phyloP scores from a whole-genome alignment of 768 basidiomycete genomes.

The Boletus rex-veris region DNA sequence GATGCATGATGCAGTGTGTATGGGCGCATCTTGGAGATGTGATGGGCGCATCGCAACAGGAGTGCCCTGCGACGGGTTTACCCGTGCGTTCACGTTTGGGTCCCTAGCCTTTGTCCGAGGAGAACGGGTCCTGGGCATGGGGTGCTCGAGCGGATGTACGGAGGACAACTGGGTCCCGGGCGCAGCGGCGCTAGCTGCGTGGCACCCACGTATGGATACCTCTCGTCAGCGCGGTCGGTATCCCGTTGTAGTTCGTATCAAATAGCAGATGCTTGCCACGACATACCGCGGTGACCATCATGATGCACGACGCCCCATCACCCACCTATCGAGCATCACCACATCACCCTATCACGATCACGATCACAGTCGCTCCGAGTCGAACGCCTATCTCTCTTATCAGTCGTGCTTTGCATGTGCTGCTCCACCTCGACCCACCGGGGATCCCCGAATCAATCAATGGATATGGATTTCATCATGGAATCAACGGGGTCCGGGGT shows the following conservation, averaged over 20 bases:
- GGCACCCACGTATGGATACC: no score
- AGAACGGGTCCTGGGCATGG: neutral
- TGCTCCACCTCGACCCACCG: no score
- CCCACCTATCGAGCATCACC: neutral
- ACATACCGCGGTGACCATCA: neutral
- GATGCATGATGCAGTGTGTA: neutral
- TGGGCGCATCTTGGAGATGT: constrained; percentile 1
- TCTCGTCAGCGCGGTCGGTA: no score
- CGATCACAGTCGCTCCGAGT: no score
- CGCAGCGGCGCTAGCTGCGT: no score
- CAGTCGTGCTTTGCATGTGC: neutral
- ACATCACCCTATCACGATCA: neutral
- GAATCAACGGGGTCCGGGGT: neutral
- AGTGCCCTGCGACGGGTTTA: no score
- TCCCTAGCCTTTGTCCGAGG: neutral
- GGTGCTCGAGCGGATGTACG: neutral
- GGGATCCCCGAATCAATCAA: neutral
- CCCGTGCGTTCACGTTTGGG: no score
- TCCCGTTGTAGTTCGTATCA: no score
- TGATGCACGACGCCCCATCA: neutral
- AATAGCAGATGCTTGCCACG: no score
- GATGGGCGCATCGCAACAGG: neutral
- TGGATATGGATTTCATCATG: no score
- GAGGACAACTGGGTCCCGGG: neutral
- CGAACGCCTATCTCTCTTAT: neutral